Base-by-base conservation (phyloP, 768 basidiomycete genomes). In the Leccinum disarticulatum region DNA sequence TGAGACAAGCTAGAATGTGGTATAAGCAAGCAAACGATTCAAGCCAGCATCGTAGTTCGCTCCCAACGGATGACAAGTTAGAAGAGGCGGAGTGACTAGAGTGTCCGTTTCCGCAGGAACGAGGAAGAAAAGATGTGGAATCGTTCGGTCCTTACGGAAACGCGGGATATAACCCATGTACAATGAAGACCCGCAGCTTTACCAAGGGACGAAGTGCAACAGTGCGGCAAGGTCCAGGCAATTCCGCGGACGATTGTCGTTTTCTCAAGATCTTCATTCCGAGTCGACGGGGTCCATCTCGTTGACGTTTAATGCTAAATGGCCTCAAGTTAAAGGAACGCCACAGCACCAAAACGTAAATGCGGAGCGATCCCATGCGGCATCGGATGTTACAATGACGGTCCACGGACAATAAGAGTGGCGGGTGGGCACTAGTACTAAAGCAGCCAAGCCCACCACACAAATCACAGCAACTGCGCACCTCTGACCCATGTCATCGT, bases 401-500 rank as follows among this genome's bases (percentile, higher is more conserved):
- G 38, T 38, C 38, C 38, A 9, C 38, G 19, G 56, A 54, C 25
- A 14, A 43, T 51, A 43, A 53, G 36, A 28, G 10, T 33, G 36
- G 19, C 52, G 9, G 13, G 27, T 55, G 10, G 11, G 19, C 19
- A 3, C 33, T 33, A 33, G 1, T 36, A 3, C 59, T 68, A 67
- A 67, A 17, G 17, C 5, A 31, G 49, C 47, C 5, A 27, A 19
- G 35, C 27, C 15, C 7, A 54, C 15, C 7, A 54, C 7, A 10
- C 14, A 43, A 47, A 9, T 33, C 15, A 46, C 55, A 31, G 11
- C 14, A 47, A 14, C 28, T 30, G 31, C 55, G n/a, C 25, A 60
- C 60, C 61, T 50, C 25, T 52, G 15, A 43, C 19, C 52, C 47
- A 70, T 69, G 63, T 27, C 38, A 38, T 53, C 31, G 47, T 31